phyloP scores from a whole-genome alignment of 2,329 filamentous ascomycete genomes.

The Pestalotiopsis sp. region DNA sequence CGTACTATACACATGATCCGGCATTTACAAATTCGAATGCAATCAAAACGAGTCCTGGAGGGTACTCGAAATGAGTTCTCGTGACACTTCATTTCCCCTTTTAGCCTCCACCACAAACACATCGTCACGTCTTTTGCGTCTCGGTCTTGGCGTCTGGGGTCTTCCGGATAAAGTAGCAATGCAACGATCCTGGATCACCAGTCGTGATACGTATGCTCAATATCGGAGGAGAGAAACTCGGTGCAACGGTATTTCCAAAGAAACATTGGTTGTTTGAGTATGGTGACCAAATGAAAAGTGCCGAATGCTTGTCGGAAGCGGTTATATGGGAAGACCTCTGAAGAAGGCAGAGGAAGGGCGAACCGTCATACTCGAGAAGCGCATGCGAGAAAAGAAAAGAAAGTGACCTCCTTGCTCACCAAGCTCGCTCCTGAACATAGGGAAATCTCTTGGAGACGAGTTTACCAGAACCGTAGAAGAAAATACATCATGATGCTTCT shows the following conservation, averaged over 20 bases:
- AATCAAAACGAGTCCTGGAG: too few relatives aligned
- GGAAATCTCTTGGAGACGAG: neutral
- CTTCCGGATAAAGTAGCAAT: neutral
- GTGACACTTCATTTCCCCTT: neutral
- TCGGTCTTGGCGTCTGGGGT: neutral
- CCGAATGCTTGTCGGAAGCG: neutral
- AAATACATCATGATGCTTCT: slow-evolving; percentile 1
- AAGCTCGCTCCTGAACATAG: neutral
- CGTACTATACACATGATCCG: too few relatives aligned
- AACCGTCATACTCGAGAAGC: neutral
- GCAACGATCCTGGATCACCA: neutral
- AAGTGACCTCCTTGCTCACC: neutral
- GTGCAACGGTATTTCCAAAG: neutral
- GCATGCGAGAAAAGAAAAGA: neutral
- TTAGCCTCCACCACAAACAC: neutral
- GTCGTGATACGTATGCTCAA: neutral
- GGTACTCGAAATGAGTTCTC: neutral
- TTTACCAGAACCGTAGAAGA: neutral
- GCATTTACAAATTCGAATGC: too few relatives aligned
- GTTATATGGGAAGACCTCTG: neutral
- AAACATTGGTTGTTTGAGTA: neutral
- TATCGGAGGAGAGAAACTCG: neutral
- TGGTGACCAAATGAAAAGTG: neutral
- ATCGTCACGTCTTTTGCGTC: neutral
- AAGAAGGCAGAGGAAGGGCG: neutral